Evolutionary conservation across 257 asterid species (phyloP).

Genomic region (Galeopsis tetrahit): DNA sequence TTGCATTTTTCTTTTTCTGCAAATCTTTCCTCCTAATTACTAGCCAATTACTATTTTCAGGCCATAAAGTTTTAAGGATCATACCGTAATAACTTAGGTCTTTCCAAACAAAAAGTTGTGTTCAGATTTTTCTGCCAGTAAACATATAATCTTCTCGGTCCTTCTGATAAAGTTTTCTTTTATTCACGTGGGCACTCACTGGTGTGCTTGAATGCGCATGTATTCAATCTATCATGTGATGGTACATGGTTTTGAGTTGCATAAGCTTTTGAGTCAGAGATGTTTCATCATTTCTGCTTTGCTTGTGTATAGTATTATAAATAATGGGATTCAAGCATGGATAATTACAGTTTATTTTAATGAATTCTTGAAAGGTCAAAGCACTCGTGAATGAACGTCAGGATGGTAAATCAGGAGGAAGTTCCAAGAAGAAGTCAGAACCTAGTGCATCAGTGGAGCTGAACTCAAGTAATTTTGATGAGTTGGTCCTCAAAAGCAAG

Average conservation of each 20-base stretch:
- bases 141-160: slow-evolving; percentile 3
- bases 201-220: slow-evolving; percentile 12
- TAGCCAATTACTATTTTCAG: not conserved
- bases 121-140: slow-evolving; percentile 25
- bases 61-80: slow-evolving; percentile 8
- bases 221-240: slow-evolving; percentile 9
- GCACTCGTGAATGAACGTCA: slow-evolving; percentile 79
- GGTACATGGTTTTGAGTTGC: slow-evolving; percentile 11
- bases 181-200: not conserved
- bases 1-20: slow-evolving; percentile 11
- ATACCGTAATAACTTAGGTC: not conserved
- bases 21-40: slow-evolving; percentile 3
- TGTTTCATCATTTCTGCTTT: slow-evolving; percentile 26
- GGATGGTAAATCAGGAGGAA: slow-evolving; percentile 82
- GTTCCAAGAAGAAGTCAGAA: slow-evolving; percentile 82
- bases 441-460: slow-evolving; percentile 85
- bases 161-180: slow-evolving; percentile 24
- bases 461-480: slow-evolving; percentile 87
- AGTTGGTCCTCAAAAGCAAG: slow-evolving; percentile 82
- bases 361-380: slow-evolving; percentile 54
- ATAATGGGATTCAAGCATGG: slow-evolving; percentile 11
- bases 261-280: slow-evolving; percentile 26
- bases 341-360: not conserved
- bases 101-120: not conserved
- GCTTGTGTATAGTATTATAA: slow-evolving; percentile 18